Base-by-base conservation (phyloP, 2,329 filamentous ascomycete genomes). In the Aspergillus sp. region DNA sequence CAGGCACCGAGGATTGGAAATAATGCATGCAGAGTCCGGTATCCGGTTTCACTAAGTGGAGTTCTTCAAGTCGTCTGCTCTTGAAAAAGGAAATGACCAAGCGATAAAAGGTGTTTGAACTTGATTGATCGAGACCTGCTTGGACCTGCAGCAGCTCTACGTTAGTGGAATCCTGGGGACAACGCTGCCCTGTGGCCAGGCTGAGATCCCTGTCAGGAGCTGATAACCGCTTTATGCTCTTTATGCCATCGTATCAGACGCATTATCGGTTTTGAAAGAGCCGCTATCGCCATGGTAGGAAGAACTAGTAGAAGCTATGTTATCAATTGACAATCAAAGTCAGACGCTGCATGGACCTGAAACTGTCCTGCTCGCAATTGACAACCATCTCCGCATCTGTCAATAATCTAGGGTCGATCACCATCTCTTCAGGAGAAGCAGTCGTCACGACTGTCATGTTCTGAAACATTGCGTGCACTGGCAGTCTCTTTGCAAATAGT, bases 121-220 rank as follows among this genome's bases (percentile, higher is more conserved):
- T 57, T 57, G 55, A 50, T 57, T 53, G 45, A 30, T 53, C 54
- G 59, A 63, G 57, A n/a, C 57, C 57, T 58, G 50, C 49, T 43
- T 51, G 62, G 61, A 64, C 62, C 62, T 64, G 62, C 62, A 64
- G 62, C 53, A 62, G 61, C 61, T 58, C 58, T 47, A 54, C 57
- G 34, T 63, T 62, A 62, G 59, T 49, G 44, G 42, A 43, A 49
- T 47, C 32, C 51, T 58, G 26, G 50, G 20, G 43, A 30, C 26
- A 30, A 11, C 30, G 51, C 53, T 58, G 59, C 48, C 54, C 58
- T 56, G 55, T 61, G 53, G 43, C 38, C 39, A 11, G 57, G 49
- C 56, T 55, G 5, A 39, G 11, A 54, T 54, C 52, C 44, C 43
- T 54, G 52, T 48, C 42, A 48, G 30, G n/a, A 17, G 17, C 22